These are phyloP conservation scores for Ruellia speciosa DNA, from an alignment of 305 asterid species.

Conservation along the genomic window DNA sequence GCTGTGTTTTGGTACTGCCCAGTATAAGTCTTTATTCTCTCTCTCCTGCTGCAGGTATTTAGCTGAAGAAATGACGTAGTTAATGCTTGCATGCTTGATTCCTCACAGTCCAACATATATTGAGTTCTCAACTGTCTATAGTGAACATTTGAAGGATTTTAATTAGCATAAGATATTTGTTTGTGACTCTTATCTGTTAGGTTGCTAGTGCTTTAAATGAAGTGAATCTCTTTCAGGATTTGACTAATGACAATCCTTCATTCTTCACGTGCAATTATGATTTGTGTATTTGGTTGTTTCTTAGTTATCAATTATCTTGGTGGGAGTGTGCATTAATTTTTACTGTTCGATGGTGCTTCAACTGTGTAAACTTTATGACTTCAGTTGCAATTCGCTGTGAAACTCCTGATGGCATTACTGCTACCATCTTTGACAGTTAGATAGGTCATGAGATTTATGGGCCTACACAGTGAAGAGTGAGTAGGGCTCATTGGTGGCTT, in stretches of 20 bases:
- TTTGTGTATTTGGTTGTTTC: not conserved
- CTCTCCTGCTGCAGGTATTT: no score
- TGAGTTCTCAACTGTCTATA: not conserved
- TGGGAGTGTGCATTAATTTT: not conserved
- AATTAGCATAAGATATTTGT: not conserved
- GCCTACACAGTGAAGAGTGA: not conserved
- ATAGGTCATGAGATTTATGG: not conserved
- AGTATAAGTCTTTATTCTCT: no score
- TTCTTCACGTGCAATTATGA: not conserved
- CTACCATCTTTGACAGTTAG: not conserved
- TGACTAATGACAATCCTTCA: not conserved
- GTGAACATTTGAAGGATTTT: not conserved
- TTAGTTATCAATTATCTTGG: not conserved
- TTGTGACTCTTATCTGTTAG: not conserved
- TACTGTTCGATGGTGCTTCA: not conserved
- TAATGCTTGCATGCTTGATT: not conserved
- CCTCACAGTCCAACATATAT: not conserved
- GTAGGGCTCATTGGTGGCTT: not conserved
- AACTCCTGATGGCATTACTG: no score
- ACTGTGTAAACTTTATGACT: no score
- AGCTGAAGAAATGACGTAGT: not conserved
- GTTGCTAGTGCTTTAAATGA: not conserved
- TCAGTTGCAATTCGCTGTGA: no score
- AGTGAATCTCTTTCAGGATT: not conserved
- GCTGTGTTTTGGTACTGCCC: no score